These are phyloP conservation scores for Taphrina deformans DNA, from an alignment of 1,139 yeast genomes.

Conservation along the genomic window DNA sequence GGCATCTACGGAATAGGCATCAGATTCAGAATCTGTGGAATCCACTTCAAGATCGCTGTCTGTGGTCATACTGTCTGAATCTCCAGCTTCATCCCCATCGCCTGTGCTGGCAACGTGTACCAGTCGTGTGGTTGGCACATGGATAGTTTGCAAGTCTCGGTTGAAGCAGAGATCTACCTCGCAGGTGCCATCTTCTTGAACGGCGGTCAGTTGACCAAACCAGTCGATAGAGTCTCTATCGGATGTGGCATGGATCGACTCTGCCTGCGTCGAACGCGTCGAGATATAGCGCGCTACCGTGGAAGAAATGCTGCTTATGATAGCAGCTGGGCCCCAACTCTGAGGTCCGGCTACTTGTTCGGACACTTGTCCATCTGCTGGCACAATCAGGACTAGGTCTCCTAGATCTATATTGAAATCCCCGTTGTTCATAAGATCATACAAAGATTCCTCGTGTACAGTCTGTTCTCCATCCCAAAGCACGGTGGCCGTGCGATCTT, in stretches of 20 bases:
- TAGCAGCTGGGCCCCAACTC: conserved; percentile 15
- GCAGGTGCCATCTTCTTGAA: conserved; percentile 3
- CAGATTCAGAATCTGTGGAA: conserved; percentile 20
- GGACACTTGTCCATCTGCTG: conserved; percentile 1
- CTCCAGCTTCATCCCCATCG: neutral
- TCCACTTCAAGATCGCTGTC: conserved; percentile 16
- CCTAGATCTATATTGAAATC: conserved; percentile 32
- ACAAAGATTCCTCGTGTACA: conserved; percentile 35
- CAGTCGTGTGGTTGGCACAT: neutral
- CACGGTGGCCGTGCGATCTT: conserved; percentile 37
- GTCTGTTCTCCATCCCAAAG: conserved; percentile 36
- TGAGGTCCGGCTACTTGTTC: neutral
- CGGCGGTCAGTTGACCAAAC: conserved; percentile 7
- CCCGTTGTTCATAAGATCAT: conserved; percentile 31
- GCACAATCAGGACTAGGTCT: conserved; percentile 22
- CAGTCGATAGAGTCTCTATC: conserved; percentile 3
- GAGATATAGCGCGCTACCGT: conserved; percentile 7
- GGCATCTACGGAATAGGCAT: conserved; percentile 36
- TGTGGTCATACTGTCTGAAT: neutral
- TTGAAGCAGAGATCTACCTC: neutral
- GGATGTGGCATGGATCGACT: neutral
- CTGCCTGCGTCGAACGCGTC: neutral
- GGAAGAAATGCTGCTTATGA: conserved; percentile 2
- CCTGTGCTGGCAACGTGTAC: conserved; percentile 13
- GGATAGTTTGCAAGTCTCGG: neutral